These are phyloP conservation scores for Phytophthora capsici DNA, from an alignment of 352 stramenopile species.

Conservation along the genomic window DNA sequence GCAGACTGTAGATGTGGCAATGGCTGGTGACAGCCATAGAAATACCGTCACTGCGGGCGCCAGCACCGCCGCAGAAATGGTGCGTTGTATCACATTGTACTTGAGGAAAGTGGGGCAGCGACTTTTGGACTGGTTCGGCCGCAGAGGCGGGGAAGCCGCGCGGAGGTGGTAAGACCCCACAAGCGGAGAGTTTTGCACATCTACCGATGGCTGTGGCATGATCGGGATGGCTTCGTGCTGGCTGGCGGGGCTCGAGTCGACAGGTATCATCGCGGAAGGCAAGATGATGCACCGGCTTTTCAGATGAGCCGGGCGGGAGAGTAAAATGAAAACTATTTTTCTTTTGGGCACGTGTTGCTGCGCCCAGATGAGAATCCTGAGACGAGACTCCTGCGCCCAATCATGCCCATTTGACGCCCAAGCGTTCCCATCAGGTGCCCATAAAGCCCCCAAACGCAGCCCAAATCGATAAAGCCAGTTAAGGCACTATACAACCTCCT, in stretches of 20 bases:
- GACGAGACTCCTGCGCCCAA: no score
- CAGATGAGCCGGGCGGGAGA: no score
- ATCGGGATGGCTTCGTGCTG: slow-evolving; percentile 18
- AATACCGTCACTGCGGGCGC: slow-evolving; percentile 74
- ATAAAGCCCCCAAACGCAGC: no score
- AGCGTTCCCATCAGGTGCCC: no score
- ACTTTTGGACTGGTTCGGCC: neutral
- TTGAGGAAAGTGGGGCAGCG: slow-evolving; percentile 32
- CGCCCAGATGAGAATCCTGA: no score
- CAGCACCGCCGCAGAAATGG: slow-evolving; percentile 64
- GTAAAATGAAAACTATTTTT: no score
- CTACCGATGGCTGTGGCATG: slow-evolving; percentile 25
- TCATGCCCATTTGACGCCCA: no score
- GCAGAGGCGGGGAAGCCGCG: slow-evolving; percentile 5
- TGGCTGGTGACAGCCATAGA: slow-evolving; percentile 72
- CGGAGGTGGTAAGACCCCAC: slow-evolving; percentile 19
- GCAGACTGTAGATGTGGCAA: slow-evolving; percentile 73
- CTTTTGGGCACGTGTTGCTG: no score
- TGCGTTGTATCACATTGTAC: slow-evolving; percentile 69
- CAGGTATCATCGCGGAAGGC: neutral
- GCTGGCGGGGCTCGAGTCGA: neutral
- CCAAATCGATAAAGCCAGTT: no score
- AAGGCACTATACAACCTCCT: no score
- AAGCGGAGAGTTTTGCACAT: slow-evolving; percentile 28
- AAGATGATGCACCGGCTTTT: neutral